Evolutionary conservation across 202 grass and related monocot genomes (phyloP), one percentile per base, ranked within the genome.

Genomic region (Carex sylvatica): DNA sequence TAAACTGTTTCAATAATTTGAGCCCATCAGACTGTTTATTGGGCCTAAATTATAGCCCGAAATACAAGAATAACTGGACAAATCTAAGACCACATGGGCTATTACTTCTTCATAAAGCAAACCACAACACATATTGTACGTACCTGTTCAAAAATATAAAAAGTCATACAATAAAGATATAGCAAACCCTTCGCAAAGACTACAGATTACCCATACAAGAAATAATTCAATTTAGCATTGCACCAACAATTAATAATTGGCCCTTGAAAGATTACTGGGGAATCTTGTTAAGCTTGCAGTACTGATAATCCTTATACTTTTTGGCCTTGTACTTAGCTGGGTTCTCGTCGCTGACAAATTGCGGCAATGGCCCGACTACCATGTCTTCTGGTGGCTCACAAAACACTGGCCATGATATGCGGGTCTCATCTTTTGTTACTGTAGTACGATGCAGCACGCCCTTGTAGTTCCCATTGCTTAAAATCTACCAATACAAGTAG

Each of bases 321-420:
- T 86, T 89, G 51, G 83, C 22, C 83, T 89, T 89, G 22, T 72
- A 89, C 11, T 86, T 89, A 18, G 87, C 61, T 10, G 79, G 79
- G 16, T 61, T 80, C 13, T 86, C n/a, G n/a, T 86, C 24, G n/a
- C 53, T 56, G 14, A 89, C 51, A 8, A 86, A 60, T 35, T 86
- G 61, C 9, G 83, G 83, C 51, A 89, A 18, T 26, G 87, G 87
- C 11, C 83, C 87, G 1, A 89, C 51, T 2, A 79, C 79, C 30
- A 83, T 33, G 19, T 89, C 87, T 42, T 3, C 35, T 6, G 83
- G 83, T 0, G 87, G 87, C 12, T 74, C 19, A 38, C 87, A 86
- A 61, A 89, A 89, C 42, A 89, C 83, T 5, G 87, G 87, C 87
- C 87, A 89, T 35, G 87, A 89, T 72, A 89, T 89, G 70, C 87